These are phyloP conservation scores for Pleurostoma richardsiae DNA, from an alignment of 2,329 filamentous ascomycete species.

Conservation along the genomic window DNA sequence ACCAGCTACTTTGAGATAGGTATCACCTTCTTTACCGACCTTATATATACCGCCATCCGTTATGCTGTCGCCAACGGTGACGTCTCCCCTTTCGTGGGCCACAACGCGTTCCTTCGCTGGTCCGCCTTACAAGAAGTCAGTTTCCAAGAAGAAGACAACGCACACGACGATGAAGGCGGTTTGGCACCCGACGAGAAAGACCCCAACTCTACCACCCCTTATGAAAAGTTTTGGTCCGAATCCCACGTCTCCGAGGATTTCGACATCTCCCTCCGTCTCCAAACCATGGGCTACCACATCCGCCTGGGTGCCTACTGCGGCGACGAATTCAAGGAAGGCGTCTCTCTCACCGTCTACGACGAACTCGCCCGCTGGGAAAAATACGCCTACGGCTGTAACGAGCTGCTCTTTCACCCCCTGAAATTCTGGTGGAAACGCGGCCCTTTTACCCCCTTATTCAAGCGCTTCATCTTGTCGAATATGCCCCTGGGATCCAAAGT, in stretches of 20 bases:
- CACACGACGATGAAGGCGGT: background rate
- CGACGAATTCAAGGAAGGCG: slow-evolving; percentile 74
- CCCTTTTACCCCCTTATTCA: slow-evolving; percentile 75
- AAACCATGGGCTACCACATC: slow-evolving; percentile 67
- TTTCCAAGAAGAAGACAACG: slow-evolving; percentile 61
- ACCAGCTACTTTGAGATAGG: slow-evolving; percentile 68
- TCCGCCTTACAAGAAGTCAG: slow-evolving; percentile 69
- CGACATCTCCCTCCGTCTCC: slow-evolving; percentile 73
- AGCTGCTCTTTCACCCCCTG: slow-evolving; percentile 74
- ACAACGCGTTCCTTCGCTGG: slow-evolving; percentile 74
- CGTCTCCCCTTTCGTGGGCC: slow-evolving; percentile 72
- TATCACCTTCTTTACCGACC: slow-evolving; percentile 66
- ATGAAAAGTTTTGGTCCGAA: slow-evolving; percentile 76
- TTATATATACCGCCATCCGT: slow-evolving; percentile 71
- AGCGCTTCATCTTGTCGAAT: slow-evolving; percentile 64
- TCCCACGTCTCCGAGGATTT: slow-evolving; percentile 76
- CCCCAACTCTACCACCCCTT: slow-evolving; percentile 16
- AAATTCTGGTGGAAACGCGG: slow-evolving; percentile 69
- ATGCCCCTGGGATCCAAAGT: slow-evolving; percentile 73
- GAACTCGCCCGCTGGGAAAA: slow-evolving; percentile 83
- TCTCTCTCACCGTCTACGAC: slow-evolving; percentile 78
- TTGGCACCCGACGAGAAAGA: slow-evolving; percentile 1
- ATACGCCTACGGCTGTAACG: slow-evolving; percentile 79
- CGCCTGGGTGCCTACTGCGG: slow-evolving; percentile 68
- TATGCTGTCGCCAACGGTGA: slow-evolving; percentile 73